Evolutionary conservation across 1,284 basidiomycete genomes (phyloP).

Genomic region (Ganoderma multipileum): DNA sequence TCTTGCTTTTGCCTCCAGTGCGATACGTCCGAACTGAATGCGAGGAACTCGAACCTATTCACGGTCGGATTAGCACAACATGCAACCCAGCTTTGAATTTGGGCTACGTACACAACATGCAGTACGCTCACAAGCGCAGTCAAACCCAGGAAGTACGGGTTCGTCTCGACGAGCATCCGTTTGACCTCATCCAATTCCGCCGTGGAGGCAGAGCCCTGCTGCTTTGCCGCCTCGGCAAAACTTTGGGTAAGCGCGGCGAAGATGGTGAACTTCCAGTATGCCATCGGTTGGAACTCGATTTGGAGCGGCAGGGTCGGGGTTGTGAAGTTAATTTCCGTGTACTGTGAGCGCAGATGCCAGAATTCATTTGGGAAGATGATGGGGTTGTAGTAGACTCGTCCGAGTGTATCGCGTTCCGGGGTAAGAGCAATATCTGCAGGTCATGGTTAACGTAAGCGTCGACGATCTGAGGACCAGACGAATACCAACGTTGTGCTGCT

Average conservation of each 20-base stretch:
- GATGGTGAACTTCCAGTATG: conserved; percentile 86
- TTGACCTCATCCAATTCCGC: conserved; percentile 94
- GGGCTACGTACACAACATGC: conserved; percentile 79
- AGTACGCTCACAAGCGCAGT: conserved; percentile 86
- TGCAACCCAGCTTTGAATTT: background rate
- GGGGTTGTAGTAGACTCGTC: conserved; percentile 79
- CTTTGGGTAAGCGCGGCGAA: conserved; percentile 83
- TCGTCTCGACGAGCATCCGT: conserved; percentile 93
- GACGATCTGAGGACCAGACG: background rate
- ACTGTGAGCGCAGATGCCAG: conserved; percentile 86
- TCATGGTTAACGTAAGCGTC: conserved; percentile 15
- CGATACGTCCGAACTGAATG: conserved; percentile 92
- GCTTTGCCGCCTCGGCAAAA: conserved; percentile 83
- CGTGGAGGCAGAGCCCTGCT: conserved; percentile 65
- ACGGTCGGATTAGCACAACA: conserved; percentile 2
- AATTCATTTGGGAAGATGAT: conserved; percentile 96
- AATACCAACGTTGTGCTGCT: conserved; percentile 63
- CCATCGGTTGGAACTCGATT: conserved; percentile 86
- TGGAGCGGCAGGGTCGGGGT: conserved; percentile 79
- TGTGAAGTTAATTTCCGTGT: conserved; percentile 81
- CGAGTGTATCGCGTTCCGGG: conserved; percentile 65
- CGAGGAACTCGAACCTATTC: conserved; percentile 88
- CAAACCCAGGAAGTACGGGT: conserved; percentile 86
- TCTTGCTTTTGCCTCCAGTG: conserved; percentile 96
- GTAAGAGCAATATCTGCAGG: conserved; percentile 65